Evolutionary conservation across 805 yeast species (phyloP).

Genomic region (Hanseniaspora valbyensis): DNA sequence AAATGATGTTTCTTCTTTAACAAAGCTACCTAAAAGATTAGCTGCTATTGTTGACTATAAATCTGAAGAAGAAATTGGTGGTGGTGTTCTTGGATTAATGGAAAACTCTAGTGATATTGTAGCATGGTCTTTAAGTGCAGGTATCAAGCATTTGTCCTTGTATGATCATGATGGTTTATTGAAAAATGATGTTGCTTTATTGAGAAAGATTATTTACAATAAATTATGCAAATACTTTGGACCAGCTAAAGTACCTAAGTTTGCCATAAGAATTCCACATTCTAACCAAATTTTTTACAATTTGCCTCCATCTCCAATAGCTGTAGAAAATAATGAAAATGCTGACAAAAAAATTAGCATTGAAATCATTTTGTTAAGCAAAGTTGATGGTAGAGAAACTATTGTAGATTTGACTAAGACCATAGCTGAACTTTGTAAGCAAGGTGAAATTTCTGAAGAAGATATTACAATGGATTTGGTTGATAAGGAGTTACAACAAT

Average conservation of each 20-base stretch:
- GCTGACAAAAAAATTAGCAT: slow-evolving; percentile 38
- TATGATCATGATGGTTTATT: slow-evolving; percentile 72
- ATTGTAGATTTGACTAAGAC: slow-evolving; percentile 80
- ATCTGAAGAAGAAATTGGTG: slow-evolving; percentile 73
- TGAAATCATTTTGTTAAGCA: slow-evolving; percentile 54
- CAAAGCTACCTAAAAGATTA: slow-evolving; percentile 66
- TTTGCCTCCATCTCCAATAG: not conserved
- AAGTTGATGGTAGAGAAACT: slow-evolving; percentile 79
- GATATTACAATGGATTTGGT: slow-evolving; percentile 68
- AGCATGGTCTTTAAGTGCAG: slow-evolving; percentile 87
- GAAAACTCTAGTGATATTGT: slow-evolving; percentile 65
- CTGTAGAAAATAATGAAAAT: not conserved
- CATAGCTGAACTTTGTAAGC: slow-evolving; percentile 61
- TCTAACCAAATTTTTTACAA: slow-evolving; percentile 37
- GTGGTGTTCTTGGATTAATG: slow-evolving; percentile 74
- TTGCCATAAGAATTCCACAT: slow-evolving; percentile 57
- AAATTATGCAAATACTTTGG: slow-evolving; percentile 68
- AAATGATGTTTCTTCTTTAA: slow-evolving; percentile 61
- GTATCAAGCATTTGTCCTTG: slow-evolving; percentile 56
- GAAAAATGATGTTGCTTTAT: slow-evolving; percentile 42
- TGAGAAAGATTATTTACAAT: slow-evolving; percentile 45
- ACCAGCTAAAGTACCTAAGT: slow-evolving; percentile 51
- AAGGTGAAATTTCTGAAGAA: slow-evolving; percentile 45
- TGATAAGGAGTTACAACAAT: slow-evolving; percentile 58
- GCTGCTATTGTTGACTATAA: slow-evolving; percentile 66